Conservation (phyloP, 306 rosid species). For the Cajanus cajan region DNA sequence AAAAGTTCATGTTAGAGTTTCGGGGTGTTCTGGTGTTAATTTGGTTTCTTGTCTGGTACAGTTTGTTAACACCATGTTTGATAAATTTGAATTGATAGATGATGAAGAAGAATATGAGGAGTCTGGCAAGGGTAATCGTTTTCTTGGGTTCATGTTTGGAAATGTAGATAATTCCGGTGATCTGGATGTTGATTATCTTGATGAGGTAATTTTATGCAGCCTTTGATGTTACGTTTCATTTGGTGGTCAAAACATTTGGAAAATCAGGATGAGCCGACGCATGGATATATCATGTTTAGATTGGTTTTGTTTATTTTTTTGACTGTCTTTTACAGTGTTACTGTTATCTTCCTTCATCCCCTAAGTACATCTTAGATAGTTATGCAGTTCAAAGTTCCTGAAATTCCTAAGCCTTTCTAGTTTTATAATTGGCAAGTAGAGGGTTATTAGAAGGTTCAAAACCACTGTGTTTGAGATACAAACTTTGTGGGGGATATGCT, state of each 20-base stretch:
- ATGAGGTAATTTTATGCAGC: constrained; percentile 60
- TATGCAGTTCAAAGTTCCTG: neutral
- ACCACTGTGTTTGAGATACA: neutral
- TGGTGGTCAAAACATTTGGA: neutral
- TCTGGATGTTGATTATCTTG: constrained; percentile 95
- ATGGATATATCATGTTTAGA: neutral
- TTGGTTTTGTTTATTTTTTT: neutral
- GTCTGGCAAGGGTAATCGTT: constrained; percentile 65
- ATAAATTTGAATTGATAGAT: constrained; percentile 42
- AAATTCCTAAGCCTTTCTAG: neutral
- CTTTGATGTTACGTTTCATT: constrained; percentile 22
- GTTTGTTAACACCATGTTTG: constrained; percentile 25
- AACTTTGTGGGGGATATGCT: neutral
- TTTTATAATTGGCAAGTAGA: constrained; percentile 12
- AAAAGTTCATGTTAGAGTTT: neutral
- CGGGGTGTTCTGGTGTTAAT: neutral
- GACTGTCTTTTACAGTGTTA: neutral
- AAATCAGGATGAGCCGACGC: constrained; percentile 20
- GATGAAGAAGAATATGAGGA: constrained; percentile 89
- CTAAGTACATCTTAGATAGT: neutral
- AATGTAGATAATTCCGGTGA: constrained; percentile 93
- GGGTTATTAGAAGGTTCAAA: neutral
- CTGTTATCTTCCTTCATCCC: constrained; percentile 13
- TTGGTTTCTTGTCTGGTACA: constrained; percentile 19
- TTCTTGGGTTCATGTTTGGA: constrained; percentile 94